Base-by-base conservation (phyloP, 148 eudicot genomes). In the Persicaria tinctoria region DNA sequence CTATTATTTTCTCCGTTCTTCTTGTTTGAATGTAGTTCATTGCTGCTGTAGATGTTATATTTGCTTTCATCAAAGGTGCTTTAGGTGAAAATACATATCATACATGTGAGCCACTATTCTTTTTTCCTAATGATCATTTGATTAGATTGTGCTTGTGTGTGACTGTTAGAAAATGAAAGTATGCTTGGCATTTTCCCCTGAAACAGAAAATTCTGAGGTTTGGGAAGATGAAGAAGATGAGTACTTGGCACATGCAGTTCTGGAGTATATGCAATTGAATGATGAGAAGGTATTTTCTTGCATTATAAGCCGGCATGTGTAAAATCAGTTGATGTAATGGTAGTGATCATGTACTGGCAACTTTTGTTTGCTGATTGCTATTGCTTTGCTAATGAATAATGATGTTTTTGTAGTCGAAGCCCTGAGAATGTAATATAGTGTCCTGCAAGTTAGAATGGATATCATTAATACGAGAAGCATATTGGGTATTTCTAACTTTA, bases 191-290 rank as follows among this genome's bases (percentile, higher is more conserved):
- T 62, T 76, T 76, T 69, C 80, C 55, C 68, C 84, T 87, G 97
- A 82, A 83, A 74, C 79, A 41, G 89, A 83, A 76, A 78, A 41
- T 77, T 54, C 41, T 51, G 49, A 59, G 80, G 68, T 78, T 46
- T 89, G 87, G 92, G 98, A 87, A 79, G 97, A 90, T 73, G 96
- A 90, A 84, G 93, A 89, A 83, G 97, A 95, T 73, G 96, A 95
- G 64, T 95, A 88, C 83, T 87, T 95, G 83, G 92, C 98, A 75
- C 85, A 74, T 78, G 87, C 88, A 62, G 86, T 90, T 71, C 81
- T 77, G 71, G 87, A 92, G 81, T 89, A 90, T 80, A 92, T 95
- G 98, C 83, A 86, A 76, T 90, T 95, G 73, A 92, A 83, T 79
- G 91, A 85, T 71, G 81, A 80, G 55, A 83, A 87, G 97, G 98